Evolutionary conservation across 2,329 filamentous ascomycete species (phyloP).

Genomic region (Aspergillus ruber): DNA sequence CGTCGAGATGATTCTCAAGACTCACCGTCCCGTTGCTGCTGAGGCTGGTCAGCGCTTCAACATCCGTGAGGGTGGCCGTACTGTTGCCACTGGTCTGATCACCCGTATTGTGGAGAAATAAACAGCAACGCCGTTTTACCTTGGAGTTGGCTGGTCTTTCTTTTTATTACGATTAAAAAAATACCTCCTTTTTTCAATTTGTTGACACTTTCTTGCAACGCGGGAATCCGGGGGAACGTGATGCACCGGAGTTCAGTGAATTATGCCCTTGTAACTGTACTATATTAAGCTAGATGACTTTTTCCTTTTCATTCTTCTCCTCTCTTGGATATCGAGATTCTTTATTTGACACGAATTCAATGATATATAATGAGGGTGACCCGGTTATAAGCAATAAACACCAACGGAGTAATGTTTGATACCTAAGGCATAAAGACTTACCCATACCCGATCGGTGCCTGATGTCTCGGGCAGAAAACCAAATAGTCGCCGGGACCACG

Average conservation of each 20-base stretch:
- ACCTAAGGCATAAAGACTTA: background rate
- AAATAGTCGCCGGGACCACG: background rate
- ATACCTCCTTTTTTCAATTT: slow-evolving; percentile 18
- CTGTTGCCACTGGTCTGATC: slow-evolving; percentile 75
- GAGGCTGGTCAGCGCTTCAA: slow-evolving; percentile 96
- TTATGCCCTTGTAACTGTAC: slow-evolving; percentile 30
- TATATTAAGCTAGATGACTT: slow-evolving; percentile 22
- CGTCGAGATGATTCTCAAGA: slow-evolving; percentile 88
- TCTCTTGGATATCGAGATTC: slow-evolving; percentile 9
- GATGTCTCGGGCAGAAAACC: background rate
- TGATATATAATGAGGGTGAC: slow-evolving; percentile 2
- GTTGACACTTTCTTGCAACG: slow-evolving; percentile 27
- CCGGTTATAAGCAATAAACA: too few relatives aligned
- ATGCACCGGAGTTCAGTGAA: slow-evolving; percentile 28
- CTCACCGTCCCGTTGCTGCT: slow-evolving; percentile 77
- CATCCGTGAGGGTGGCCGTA: slow-evolving; percentile 91
- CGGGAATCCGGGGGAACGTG: slow-evolving; percentile 23
- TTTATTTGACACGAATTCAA: slow-evolving; percentile 15
- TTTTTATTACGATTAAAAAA: slow-evolving; percentile 28
- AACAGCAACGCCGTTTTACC: slow-evolving; percentile 10
- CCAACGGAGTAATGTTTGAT: background rate
- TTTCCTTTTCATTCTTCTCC: slow-evolving; percentile 20
- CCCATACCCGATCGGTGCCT: background rate
- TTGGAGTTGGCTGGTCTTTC: slow-evolving; percentile 11
- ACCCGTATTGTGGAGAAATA: slow-evolving; percentile 59